These are phyloP conservation scores for Penicillium crustosum DNA, from an alignment of 2,329 filamentous ascomycete species.

Conservation along the genomic window DNA sequence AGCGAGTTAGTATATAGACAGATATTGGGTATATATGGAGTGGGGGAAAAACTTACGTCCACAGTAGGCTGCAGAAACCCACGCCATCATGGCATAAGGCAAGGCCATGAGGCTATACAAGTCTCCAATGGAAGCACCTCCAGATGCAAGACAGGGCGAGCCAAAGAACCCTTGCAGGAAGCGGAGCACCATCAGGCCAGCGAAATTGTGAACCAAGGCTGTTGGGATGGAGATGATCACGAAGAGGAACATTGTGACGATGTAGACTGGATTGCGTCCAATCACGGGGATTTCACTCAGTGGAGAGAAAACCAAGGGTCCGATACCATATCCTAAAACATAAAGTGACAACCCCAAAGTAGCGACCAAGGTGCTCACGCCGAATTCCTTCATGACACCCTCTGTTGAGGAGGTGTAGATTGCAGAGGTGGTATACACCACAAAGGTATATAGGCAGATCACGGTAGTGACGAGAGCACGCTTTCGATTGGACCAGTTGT, in stretches of 20 bases:
- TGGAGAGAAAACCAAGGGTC: slow-evolving; percentile 65
- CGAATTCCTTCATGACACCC: slow-evolving; percentile 29
- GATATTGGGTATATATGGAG: neutral
- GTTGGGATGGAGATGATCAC: slow-evolving; percentile 66
- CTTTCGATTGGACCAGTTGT: slow-evolving; percentile 36
- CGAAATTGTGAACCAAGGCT: slow-evolving; percentile 61
- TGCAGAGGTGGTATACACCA: slow-evolving; percentile 38
- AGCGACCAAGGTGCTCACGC: slow-evolving; percentile 28
- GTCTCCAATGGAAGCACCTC: slow-evolving; percentile 49
- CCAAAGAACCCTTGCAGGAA: slow-evolving; percentile 68
- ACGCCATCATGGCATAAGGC: slow-evolving; percentile 60
- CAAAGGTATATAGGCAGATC: slow-evolving; percentile 39
- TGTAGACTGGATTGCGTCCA: slow-evolving; percentile 67
- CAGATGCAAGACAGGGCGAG: slow-evolving; percentile 63
- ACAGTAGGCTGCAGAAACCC: slow-evolving; percentile 51
- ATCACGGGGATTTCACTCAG: slow-evolving; percentile 66
- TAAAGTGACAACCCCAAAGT: slow-evolving; percentile 38
- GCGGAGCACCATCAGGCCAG: slow-evolving; percentile 62
- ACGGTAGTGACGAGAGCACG: slow-evolving; percentile 26
- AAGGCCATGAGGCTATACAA: slow-evolving; percentile 56
- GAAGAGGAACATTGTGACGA: slow-evolving; percentile 67
- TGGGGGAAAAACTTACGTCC: slow-evolving; percentile 35
- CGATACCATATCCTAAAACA: slow-evolving; percentile 53
- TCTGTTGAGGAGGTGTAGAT: slow-evolving; percentile 34
- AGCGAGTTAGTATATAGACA: slow-evolving; percentile 2